A percentile compares a stretch with the other conserved stretches of the same genome.
Evolutionary conservation across 1,139 yeast species (phyloP).

Genomic region (Taphrina pruni): DNA sequence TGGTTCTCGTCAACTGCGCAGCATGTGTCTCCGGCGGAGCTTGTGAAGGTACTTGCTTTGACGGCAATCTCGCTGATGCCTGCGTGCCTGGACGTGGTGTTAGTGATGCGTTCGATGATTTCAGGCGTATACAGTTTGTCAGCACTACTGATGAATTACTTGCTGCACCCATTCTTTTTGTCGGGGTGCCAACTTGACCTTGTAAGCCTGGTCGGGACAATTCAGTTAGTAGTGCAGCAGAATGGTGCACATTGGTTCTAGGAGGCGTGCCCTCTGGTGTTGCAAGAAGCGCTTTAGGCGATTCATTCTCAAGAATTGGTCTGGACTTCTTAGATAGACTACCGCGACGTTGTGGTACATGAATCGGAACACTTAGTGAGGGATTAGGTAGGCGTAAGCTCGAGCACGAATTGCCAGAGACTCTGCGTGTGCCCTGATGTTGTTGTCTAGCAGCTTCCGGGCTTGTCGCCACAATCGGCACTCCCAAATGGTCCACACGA

Average conservation of each 20-base stretch:
- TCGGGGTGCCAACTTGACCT: too few relatives aligned
- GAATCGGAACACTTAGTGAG: not conserved
- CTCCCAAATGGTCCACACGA: not conserved
- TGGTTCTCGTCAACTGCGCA: constrained; percentile 8
- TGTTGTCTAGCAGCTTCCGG: not conserved
- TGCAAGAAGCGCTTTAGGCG: too few relatives aligned
- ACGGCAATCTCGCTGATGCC: not conserved
- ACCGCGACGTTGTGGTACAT: not conserved
- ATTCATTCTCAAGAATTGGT: not conserved
- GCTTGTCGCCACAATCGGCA: not conserved
- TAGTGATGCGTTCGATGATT: not conserved
- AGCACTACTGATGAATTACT: not conserved
- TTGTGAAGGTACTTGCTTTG: not conserved
- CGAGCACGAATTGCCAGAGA: not conserved
- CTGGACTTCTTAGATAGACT: not conserved
- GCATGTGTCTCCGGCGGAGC: not conserved
- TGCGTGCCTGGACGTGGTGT: not conserved
- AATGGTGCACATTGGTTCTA: not conserved
- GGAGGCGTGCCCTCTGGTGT: not conserved
- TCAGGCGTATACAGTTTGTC: not conserved
- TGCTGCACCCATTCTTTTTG: too few relatives aligned
- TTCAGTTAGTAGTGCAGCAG: too few relatives aligned
- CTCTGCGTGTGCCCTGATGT: not conserved
- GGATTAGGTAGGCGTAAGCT: not conserved
- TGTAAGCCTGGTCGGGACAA: too few relatives aligned